These are phyloP conservation scores for Pyrus bretschneideri DNA, from an alignment of 306 rosid genomes.

Conservation along the genomic window DNA sequence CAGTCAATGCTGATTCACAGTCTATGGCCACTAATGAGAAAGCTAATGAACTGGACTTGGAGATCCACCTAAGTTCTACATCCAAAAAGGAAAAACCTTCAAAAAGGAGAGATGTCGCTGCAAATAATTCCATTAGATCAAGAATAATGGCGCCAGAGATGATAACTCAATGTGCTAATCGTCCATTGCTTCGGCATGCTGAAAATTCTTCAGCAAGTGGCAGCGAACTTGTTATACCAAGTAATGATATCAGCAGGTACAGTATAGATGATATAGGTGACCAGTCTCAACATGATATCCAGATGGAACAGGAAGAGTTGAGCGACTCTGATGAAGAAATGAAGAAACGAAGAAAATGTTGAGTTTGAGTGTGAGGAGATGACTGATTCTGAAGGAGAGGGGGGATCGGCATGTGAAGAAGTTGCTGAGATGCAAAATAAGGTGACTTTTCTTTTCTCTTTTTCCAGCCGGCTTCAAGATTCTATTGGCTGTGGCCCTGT, in stretches of 20 bases:
- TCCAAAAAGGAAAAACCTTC: constrained; percentile 40
- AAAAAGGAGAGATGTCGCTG: constrained; percentile 29
- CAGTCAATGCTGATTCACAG: constrained; percentile 19
- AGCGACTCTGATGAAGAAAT: constrained; percentile 88
- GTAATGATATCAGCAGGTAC: constrained; percentile 35
- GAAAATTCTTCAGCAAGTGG: constrained; percentile 28
- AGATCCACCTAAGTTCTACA: constrained; percentile 63
- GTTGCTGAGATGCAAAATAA: constrained; percentile 41
- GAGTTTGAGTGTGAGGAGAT: constrained; percentile 96
- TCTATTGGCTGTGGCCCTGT: background rate
- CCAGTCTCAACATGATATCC: constrained; percentile 72
- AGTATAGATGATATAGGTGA: constrained; percentile 49
- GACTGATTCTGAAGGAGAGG: constrained; percentile 96
- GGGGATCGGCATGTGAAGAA: constrained; percentile 62
- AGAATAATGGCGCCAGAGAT: constrained; percentile 17
- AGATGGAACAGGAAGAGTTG: constrained; percentile 95
- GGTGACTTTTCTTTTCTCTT: constrained; percentile 32
- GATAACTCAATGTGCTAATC: constrained; percentile 22
- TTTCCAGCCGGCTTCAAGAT: background rate
- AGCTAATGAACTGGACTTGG: constrained; percentile 73
- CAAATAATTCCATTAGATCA: constrained; percentile 27
- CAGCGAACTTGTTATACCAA: constrained; percentile 26
- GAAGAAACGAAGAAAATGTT: constrained; percentile 91
- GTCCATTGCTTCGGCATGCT: constrained; percentile 23
- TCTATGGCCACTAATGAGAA: constrained; percentile 31